Evolutionary conservation across 2,329 filamentous ascomycete species (phyloP), one percentile per base, ranked within the genome.

Genomic region (Endocalyx cinctus): DNA sequence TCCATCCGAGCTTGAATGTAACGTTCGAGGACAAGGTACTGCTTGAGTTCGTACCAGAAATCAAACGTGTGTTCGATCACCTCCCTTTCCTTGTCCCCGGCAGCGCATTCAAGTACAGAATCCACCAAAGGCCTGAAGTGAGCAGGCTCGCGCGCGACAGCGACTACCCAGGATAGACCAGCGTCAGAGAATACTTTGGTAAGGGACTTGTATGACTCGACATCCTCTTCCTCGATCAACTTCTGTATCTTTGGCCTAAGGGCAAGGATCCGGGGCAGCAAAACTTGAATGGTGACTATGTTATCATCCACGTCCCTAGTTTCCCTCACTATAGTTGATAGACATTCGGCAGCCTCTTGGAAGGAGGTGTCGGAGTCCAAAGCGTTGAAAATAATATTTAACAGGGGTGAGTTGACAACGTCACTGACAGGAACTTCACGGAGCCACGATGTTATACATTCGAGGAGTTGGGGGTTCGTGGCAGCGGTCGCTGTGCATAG

Each of bases 41-140:
- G 88, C 69, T 98, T 98, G 29, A 98, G 74, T 56, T 98, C 92
- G 57, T 94, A 97, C 92, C 92, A 98, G 66, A 98, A 97, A 47
- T 79, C 80, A 63, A 98, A 98, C 0, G 94, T 98, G 51, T 92
- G 80, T 34, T 87, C 86, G 43, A 98, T 88, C 5, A 89, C 87
- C 46, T 98, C 92, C 41, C 84, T 79, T 34, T 96, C 90, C 56
- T 80, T 81, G 59, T 98, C 92, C 46, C 84, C 77, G 10, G 84
- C 78, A 40, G 87, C 89, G 54, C 88, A 95, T 63, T 97, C 89
- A n/a, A 97, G 72, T 12, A 98, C 80, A 6, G 84, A 80, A 51
- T 96, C 88, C 10, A 98, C 90, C 5, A 98, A 70, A 10, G 78
- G 79, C 25, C 85, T 77, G 66, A 97, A 97, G 31, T 89, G 79